A percentile compares a stretch with the other conserved stretches of the same genome.
Evolutionary conservation across 2,329 filamentous ascomycete genomes (phyloP).

Genomic region (Epichloe sylvatica): DNA sequence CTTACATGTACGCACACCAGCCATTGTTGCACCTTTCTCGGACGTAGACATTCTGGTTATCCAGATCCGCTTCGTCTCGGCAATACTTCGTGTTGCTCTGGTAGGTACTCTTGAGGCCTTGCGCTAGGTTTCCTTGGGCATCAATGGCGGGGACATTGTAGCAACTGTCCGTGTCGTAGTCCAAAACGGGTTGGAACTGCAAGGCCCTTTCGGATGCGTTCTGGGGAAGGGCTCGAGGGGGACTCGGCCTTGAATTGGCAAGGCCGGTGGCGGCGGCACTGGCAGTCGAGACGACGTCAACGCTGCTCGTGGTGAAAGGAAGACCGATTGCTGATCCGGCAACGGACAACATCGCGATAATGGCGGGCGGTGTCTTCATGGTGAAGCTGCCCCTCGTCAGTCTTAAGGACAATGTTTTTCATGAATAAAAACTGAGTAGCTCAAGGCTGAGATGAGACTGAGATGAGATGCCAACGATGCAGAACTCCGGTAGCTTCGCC

Average conservation of each 20-base stretch:
- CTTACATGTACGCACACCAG: slow-evolving; percentile 15
- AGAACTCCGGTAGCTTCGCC: too few relatives aligned
- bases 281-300: background rate
- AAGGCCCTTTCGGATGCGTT: slow-evolving; percentile 1
- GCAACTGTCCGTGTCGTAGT: slow-evolving; percentile 9
- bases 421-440: too few relatives aligned
- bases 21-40: slow-evolving; percentile 13
- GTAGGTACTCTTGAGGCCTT: slow-evolving; percentile 11
- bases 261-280: too few relatives aligned
- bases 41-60: slow-evolving; percentile 14
- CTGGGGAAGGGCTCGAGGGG: slow-evolving; percentile 1
- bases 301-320: background rate
- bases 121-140: slow-evolving; percentile 15
- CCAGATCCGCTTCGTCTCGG: slow-evolving; percentile 8
- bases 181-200: slow-evolving; percentile 6
- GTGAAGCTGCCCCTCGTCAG: too few relatives aligned
- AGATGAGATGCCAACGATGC: too few relatives aligned
- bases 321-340: background rate
- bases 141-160: slow-evolving; percentile 19
- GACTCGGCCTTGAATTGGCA: background rate
- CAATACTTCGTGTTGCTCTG: slow-evolving; percentile 4
- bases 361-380: background rate
- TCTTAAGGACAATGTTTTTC: too few relatives aligned
- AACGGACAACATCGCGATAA: background rate
- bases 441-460: too few relatives aligned